Base-by-base conservation (phyloP, 352 stramenopile genomes). In the Phytophthora chlamydospora region DNA sequence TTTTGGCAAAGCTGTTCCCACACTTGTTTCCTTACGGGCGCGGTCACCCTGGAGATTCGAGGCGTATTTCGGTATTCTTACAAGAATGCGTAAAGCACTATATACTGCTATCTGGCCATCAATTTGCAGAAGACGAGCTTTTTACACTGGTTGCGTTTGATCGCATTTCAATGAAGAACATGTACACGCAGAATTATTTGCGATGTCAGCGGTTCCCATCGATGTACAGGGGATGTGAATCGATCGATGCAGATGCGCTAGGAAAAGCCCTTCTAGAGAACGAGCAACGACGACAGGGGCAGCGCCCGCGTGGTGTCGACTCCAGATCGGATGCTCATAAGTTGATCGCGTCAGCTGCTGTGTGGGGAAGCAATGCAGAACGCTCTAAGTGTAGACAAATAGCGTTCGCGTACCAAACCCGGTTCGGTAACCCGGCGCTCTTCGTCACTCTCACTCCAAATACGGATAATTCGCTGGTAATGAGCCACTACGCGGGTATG, bases 401-500 rank as follows among this genome's bases (percentile, higher is more conserved):
- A n/a, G n/a, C n/a, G n/a, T n/a, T n/a, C n/a, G n/a, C n/a, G n/a
- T n/a, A n/a, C n/a, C n/a, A n/a, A n/a, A n/a, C n/a, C n/a, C n/a
- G n/a, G n/a, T n/a, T n/a, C n/a, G n/a, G n/a, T n/a, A n/a, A n/a
- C n/a, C n/a, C n/a, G n/a, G 10, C 40, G 31, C n/a, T 2, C 31
- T 9, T 46, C 31, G 6, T 46, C 6, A 46, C 40, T 2, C 19
- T 46, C 3, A 46, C 40, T 10, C 40, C 19, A 16, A 45, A 51
- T 14, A 38, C 44, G 12, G 44, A 51, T 16, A 51, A 51, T 29
- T 51, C 44, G 16, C 32, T 51, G 10, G 44, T 17, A 51, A 27
- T 51, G 44, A 29, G 12, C 6, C 44, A 39, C 5, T 51, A 51
- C n/a, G 32, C 44, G 1, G 44, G 44, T 13, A 39, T 51, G 24